These are phyloP conservation scores for Nakazawaea populi DNA, from an alignment of 805 yeast genomes.

Conservation along the genomic window DNA sequence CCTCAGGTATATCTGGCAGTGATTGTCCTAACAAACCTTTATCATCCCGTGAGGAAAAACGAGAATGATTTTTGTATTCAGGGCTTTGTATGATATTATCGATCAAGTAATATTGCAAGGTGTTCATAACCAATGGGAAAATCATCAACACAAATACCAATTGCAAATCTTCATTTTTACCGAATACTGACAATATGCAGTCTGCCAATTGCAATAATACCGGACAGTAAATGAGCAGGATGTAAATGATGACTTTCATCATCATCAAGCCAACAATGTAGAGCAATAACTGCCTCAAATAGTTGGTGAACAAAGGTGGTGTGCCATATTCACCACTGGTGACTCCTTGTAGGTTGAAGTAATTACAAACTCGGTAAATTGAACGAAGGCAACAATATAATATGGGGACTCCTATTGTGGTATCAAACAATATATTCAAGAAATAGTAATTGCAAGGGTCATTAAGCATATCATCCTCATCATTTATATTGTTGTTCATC, in stretches of 20 bases:
- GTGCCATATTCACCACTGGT: slow-evolving; percentile 59
- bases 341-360: slow-evolving; percentile 37
- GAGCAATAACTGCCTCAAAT: slow-evolving; percentile 62
- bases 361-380: slow-evolving; percentile 41
- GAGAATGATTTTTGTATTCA: slow-evolving; percentile 21
- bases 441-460: slow-evolving; percentile 96
- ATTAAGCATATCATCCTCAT: slow-evolving; percentile 30
- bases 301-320: slow-evolving; percentile 59
- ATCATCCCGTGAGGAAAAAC: background rate
- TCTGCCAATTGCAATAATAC: slow-evolving; percentile 66
- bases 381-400: slow-evolving; percentile 52
- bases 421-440: slow-evolving; percentile 79
- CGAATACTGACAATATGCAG: slow-evolving; percentile 78
- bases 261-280: slow-evolving; percentile 59
- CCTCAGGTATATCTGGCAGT: too few relatives aligned
- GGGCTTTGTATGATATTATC: slow-evolving; percentile 70
- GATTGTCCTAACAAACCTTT: slow-evolving; percentile 1
- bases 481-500: background rate
- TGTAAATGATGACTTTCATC: slow-evolving; percentile 50
- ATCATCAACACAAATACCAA: slow-evolving; percentile 83
- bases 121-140: slow-evolving; percentile 68
- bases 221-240: slow-evolving; percentile 57
- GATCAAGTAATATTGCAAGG: slow-evolving; percentile 65
- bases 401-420: slow-evolving; percentile 89
- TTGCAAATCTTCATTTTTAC: slow-evolving; percentile 67